Evolutionary conservation across 441 rosid genomes (phyloP).

Genomic region (Populus hybrid): DNA sequence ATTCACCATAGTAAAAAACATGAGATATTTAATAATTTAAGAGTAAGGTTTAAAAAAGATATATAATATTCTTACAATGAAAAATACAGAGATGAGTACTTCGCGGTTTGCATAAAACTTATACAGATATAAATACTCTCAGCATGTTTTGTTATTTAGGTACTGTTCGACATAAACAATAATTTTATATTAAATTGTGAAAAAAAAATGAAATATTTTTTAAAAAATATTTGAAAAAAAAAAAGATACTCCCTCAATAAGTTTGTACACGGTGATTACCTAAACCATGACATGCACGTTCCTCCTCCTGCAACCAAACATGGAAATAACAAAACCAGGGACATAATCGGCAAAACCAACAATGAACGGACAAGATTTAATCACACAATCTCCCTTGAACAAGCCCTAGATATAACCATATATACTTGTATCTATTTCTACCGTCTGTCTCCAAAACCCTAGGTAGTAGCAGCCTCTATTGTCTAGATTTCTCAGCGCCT

Average conservation of each 20-base stretch:
- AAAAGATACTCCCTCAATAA: no score
- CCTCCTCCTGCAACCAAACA: conserved; percentile 1
- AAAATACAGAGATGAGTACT: neutral
- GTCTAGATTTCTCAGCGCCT: neutral
- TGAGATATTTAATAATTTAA: no score
- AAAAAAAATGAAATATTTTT: no score
- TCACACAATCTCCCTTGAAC: neutral
- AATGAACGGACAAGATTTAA: conserved; percentile 7
- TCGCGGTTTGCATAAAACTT: no score
- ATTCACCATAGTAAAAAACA: neutral
- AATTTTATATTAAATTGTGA: no score
- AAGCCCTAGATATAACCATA: conserved; percentile 14
- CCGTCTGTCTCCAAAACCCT: neutral
- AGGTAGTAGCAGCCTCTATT: no score
- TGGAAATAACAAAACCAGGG: neutral
- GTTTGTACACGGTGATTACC: neutral
- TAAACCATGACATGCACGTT: neutral
- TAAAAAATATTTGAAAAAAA: no score
- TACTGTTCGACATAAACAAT: neutral
- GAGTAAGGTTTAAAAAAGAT: no score
- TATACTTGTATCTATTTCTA: neutral
- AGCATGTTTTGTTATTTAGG: neutral
- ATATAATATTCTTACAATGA: no score
- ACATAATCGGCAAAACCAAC: neutral
- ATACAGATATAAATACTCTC: no score